Evolutionary conservation across 2,329 filamentous ascomycete species (phyloP).

Genomic region (Penicillium sp.): DNA sequence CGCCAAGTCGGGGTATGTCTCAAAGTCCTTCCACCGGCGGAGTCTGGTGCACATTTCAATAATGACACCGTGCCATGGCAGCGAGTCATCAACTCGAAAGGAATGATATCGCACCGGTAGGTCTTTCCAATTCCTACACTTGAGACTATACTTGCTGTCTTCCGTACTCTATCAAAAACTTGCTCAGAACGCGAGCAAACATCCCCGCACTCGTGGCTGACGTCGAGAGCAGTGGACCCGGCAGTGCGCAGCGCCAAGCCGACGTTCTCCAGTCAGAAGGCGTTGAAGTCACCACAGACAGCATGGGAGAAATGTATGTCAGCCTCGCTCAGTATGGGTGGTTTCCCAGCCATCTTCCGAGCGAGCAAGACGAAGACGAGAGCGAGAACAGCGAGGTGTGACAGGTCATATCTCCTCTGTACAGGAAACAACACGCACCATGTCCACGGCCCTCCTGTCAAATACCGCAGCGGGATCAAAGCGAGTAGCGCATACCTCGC

Average conservation of each 20-base stretch:
- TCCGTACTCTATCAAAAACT: not conserved
- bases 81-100: slow-evolving; percentile 84
- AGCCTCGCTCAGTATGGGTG: slow-evolving; percentile 49
- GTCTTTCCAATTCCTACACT: slow-evolving; percentile 12
- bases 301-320: slow-evolving; percentile 48
- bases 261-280: slow-evolving; percentile 44
- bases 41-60: slow-evolving; percentile 62
- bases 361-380: slow-evolving; percentile 39
- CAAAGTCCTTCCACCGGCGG: slow-evolving; percentile 72
- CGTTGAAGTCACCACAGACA: slow-evolving; percentile 43
- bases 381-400: not conserved
- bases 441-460: too few species aligned
- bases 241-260: slow-evolving; percentile 47
- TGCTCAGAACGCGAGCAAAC: not conserved
- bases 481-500: too few species aligned
- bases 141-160: too few species aligned
- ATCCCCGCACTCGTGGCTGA: slow-evolving; percentile 2
- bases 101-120: slow-evolving; percentile 81
- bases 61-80: slow-evolving; percentile 88
- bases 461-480: too few species aligned
- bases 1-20: slow-evolving; percentile 89
- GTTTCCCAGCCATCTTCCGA: slow-evolving; percentile 54
- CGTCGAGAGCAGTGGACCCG: slow-evolving; percentile 37
- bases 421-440: not conserved
- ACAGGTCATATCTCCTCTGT: not conserved